Evolutionary conservation across 2,329 filamentous ascomycete genomes (phyloP), one percentile per base, ranked within the genome.

Genomic region (Botrytis galanthina): DNA sequence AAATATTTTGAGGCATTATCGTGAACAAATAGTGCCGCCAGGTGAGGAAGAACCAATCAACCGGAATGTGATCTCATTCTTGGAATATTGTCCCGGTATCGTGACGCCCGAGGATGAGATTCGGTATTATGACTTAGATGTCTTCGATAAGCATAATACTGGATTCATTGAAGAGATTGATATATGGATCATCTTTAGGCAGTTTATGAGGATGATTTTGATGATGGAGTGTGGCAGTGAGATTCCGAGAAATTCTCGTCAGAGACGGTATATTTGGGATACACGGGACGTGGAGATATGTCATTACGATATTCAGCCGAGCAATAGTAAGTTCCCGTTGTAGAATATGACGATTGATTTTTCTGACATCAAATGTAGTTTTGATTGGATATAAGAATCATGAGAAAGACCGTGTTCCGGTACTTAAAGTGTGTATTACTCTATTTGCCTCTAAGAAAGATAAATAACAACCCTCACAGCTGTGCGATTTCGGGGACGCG

Each of bases 401-500:
- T 3, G 42, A 39, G 29, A n/a, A 37, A 9, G 59, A 64, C 48
- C 57, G 69, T 39, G 10, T 46, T n/a, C 69, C 69, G 14, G 35
- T 51, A 16, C 35, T 71, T 14, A 71, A 71, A 60, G 69, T 71
- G 20, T 3, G 69, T 71, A 51, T 35, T 42, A n/a, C 18, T 20
- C 7, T 63, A 12, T 26, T 16, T 22, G 69, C 42, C 37, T 37
- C 35, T 37, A 1, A 22, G 22, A 44, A 10, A 3, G 1, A 26
- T 12, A n/a, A 54, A 26, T 64, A 54, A 71, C 29, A 64, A 71
- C 26, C 22, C 39, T 39, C 18, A 64, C 37, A 71, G 69, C 59
- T 71, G n/a, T 71, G 69, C 7, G 69, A 71, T 71, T 71, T 71
- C 37, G 59, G 32, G 8, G 69, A 64, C 59, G 44, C 69, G 6